Conservation (phyloP, 805 yeast genomes). For the Metschnikowia gruessii region DNA sequence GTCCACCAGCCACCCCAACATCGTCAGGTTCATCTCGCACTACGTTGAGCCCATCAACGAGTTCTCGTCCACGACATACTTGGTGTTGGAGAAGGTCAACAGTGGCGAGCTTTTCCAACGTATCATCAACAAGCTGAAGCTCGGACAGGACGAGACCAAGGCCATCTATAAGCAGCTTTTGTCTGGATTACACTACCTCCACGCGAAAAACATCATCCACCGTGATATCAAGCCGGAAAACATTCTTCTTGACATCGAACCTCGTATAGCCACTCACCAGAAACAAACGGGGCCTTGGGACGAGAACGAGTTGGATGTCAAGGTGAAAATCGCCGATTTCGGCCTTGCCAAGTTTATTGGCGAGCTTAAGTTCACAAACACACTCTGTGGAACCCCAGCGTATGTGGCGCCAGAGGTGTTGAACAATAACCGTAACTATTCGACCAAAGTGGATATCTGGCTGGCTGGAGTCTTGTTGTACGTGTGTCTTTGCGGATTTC, state of each 20-base stretch:
- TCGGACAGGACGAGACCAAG: constrained; percentile 60
- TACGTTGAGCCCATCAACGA: constrained; percentile 54
- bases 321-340: constrained; percentile 79
- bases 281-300: constrained; percentile 55
- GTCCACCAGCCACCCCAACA: constrained; percentile 66
- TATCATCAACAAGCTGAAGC: constrained; percentile 59
- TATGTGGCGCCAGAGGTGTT: constrained; percentile 82
- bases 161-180: constrained; percentile 52
- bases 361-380: constrained; percentile 68
- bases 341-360: constrained; percentile 73
- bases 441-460: constrained; percentile 78
- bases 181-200: constrained; percentile 38
- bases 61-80: constrained; percentile 50
- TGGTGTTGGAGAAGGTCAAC: constrained; percentile 70
- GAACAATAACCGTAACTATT: constrained; percentile 54
- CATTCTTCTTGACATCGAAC: constrained; percentile 48
- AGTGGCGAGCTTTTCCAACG: constrained; percentile 76
- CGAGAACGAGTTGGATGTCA: constrained; percentile 54
- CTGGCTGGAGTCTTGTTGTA: constrained; percentile 75
- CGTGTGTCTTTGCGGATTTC: constrained; percentile 80
- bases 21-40: constrained; percentile 60
- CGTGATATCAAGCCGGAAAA: constrained; percentile 47
- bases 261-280: constrained; percentile 29
- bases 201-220: constrained; percentile 41
- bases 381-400: constrained; percentile 84